phyloP scores from a whole-genome alignment of 192 early-diverging fungal genomes.

The Spizellomyces punctatus region DNA sequence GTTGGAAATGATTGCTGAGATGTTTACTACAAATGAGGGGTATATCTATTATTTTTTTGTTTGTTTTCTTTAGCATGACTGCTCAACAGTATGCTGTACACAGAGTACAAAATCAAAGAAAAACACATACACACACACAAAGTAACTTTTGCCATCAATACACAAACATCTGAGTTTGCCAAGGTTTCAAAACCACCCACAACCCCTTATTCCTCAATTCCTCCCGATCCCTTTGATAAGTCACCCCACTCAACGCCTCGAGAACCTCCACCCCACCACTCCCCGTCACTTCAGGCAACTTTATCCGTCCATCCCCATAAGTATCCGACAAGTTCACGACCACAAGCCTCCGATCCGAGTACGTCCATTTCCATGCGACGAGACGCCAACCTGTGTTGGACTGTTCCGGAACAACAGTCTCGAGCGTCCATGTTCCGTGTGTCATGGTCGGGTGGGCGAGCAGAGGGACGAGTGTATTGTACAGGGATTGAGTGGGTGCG shows the following conservation, averaged over 20 bases:
- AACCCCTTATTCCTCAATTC: not conserved
- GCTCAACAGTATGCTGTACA: no score
- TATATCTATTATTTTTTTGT: no score
- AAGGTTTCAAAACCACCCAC: not conserved
- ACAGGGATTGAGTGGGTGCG: not conserved
- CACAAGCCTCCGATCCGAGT: not conserved
- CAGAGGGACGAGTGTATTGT: not conserved
- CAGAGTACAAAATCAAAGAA: no score
- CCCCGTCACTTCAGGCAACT: not conserved
- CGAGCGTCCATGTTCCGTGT: not conserved
- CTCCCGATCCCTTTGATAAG: not conserved
- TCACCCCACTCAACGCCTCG: not conserved
- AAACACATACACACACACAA: no score
- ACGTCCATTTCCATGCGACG: slow-evolving; percentile 2
- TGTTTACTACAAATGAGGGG: no score
- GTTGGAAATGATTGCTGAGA: no score
- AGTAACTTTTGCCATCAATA: not conserved
- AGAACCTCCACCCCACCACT: not conserved
- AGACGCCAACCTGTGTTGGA: slow-evolving; percentile 5
- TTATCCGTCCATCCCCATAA: not conserved
- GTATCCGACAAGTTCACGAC: not conserved
- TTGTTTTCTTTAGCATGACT: no score
- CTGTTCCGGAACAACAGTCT: not conserved
- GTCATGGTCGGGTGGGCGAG: not conserved
- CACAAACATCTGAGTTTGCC: not conserved